phyloP scores from a whole-genome alignment of 257 asterid species.

The Salvia hispanica region DNA sequence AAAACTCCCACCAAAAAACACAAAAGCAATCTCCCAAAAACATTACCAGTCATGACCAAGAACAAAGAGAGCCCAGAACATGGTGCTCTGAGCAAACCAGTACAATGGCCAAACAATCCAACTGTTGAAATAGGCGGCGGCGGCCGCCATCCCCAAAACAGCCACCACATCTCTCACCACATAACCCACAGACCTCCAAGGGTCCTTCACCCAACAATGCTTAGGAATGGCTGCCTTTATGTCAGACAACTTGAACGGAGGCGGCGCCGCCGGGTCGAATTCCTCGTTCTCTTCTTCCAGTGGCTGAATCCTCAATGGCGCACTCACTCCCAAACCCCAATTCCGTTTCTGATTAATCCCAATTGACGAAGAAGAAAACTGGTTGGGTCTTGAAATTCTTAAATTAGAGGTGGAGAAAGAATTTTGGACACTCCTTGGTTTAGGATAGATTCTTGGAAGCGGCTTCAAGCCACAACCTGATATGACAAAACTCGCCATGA shows the following conservation, averaged over 20 bases:
- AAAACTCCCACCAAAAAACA: not conserved
- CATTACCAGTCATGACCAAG: slow-evolving; percentile 97
- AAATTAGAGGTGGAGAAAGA: slow-evolving; percentile 31
- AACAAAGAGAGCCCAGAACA: slow-evolving; percentile 99
- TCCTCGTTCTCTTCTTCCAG: slow-evolving; percentile 46
- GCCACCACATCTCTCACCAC: slow-evolving; percentile 76
- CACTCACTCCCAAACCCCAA: slow-evolving; percentile 77
- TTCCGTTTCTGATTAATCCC: slow-evolving; percentile 41
- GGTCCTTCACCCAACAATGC: slow-evolving; percentile 96
- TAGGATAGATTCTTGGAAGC: slow-evolving; percentile 44
- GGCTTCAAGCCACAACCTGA: slow-evolving; percentile 53
- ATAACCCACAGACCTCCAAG: slow-evolving; percentile 85
- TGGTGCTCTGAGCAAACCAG: slow-evolving; percentile 95
- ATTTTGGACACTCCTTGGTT: slow-evolving; percentile 39
- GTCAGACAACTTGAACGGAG: slow-evolving; percentile 80
- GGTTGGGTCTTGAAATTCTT: slow-evolving; percentile 37
- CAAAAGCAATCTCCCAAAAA: not conserved
- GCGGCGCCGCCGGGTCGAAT: slow-evolving; percentile 80
- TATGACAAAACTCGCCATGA: slow-evolving; percentile 54
- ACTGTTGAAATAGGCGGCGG: slow-evolving; percentile 71
- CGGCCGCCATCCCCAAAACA: slow-evolving; percentile 82
- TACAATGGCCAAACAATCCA: slow-evolving; percentile 96
- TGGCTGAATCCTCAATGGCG: slow-evolving; percentile 56
- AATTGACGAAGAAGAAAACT: slow-evolving; percentile 29
- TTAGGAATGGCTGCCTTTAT: slow-evolving; percentile 89